Conservation (phyloP, 2,329 filamentous ascomycete genomes). For the Bipolaris bicolor region DNA sequence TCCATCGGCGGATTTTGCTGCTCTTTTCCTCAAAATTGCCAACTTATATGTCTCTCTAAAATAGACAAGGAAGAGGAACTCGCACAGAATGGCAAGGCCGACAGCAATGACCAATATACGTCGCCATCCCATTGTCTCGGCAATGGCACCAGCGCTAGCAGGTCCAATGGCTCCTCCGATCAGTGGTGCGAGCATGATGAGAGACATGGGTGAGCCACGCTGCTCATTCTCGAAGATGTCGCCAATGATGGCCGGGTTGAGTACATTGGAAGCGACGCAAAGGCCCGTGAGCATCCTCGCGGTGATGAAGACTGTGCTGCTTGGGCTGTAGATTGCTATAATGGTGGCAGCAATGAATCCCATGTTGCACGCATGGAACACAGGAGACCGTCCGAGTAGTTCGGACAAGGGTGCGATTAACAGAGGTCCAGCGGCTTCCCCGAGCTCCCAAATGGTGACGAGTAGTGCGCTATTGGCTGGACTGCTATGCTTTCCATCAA, state of each 20-base stretch:
- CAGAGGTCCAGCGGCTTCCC: slow-evolving; percentile 45
- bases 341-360: slow-evolving; percentile 54
- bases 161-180: slow-evolving; percentile 65
- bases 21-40: slow-evolving; percentile 54
- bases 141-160: slow-evolving; percentile 61
- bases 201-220: slow-evolving; percentile 64
- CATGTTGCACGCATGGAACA: slow-evolving; percentile 48
- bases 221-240: slow-evolving; percentile 66
- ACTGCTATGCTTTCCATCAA: slow-evolving; percentile 32
- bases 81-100: slow-evolving; percentile 56
- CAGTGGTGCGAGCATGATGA: slow-evolving; percentile 63
- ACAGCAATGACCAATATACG: slow-evolving; percentile 59
- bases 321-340: slow-evolving; percentile 49
- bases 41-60: slow-evolving; percentile 68
- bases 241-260: slow-evolving; percentile 68
- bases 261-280: slow-evolving; percentile 58
- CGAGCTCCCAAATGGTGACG: slow-evolving; percentile 47
- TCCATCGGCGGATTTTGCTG: slow-evolving; percentile 26
- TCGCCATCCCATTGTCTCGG: slow-evolving; percentile 63
- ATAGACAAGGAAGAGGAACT: slow-evolving; percentile 58
- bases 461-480: slow-evolving; percentile 38
- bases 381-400: slow-evolving; percentile 40
- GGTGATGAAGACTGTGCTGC: slow-evolving; percentile 49
- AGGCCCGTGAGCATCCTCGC: slow-evolving; percentile 54
- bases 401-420: slow-evolving; percentile 46